Base-by-base conservation (phyloP, 2,329 filamentous ascomycete genomes). In the Mollisiaceae sp. region DNA sequence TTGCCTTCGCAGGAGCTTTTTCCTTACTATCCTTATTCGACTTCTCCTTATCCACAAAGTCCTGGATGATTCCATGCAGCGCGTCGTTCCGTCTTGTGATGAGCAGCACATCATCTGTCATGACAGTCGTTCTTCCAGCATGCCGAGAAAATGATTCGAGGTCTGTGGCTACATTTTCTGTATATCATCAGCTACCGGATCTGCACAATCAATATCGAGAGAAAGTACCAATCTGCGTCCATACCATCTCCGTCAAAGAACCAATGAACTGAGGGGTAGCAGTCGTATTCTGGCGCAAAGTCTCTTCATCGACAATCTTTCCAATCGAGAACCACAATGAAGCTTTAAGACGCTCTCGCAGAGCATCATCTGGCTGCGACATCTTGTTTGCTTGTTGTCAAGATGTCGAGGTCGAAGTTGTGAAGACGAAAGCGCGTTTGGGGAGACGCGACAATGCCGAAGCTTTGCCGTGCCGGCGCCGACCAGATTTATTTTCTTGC, bases 201-300 rank as follows among this genome's bases (percentile, higher is more conserved):
- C 36, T 22, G 20, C 27, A n/a, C 15, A 54, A 27, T 24, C 24
- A 47, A 18, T 22, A 45, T 41, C 24, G 43, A 45, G 35, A 36
- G 6, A 52, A 57, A 18, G 32, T 83, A 94, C 93, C 91, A 60
- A 97, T 91, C 71, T 97, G 93, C 1, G 89, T 86, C 88, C 92
- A 97, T 8, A 94, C 90, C 78, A 97, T 86, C 77, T 97, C 93
- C 0, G 92, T 95, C 75, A 96, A 78, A 0, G 91, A 87, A 9
- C 90, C 93, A 71, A 96, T 96, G 77, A 96, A 97, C 75, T 97
- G 93, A 1, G 92, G 92, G 32, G 94, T 97, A 8, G 94, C 92
- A 78, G 97, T 97, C 69, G 92, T 85, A 75, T 91, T 88, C 35
- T 89, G 82, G 64, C 85, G 83, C 36, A 93, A 80, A 20, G 89